Evolutionary conservation across 176 grass and related monocot genomes (phyloP), one percentile per base, ranked within the genome.

Genomic region (Microstegium vimineum): DNA sequence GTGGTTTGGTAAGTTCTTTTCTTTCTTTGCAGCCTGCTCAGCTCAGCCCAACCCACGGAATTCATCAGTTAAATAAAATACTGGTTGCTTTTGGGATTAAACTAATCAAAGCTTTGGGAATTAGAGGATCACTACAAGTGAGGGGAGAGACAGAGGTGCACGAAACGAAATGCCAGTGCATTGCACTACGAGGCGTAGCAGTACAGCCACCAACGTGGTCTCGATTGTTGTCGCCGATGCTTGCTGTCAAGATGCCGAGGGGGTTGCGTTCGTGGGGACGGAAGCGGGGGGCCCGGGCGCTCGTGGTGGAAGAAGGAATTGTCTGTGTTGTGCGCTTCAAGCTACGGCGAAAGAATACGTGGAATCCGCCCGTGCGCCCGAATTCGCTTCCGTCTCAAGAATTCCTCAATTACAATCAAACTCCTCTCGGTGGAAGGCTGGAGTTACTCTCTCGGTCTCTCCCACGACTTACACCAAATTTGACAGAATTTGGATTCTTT

Each of bases 301-400:
- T 9, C 49, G 57, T 83, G 54, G 62, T 56, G 63, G 64, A 54
- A 72, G 1, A 31, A 65, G 66, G 80, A 71, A 81, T 85, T 81
- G 77, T 77, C 71, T 77, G 30, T 54, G 51, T n/a, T 83, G 61
- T 69, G 88, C 46, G 88, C 66, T 82, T 89, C 65, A 82, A 90
- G 88, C 83, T 82, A 78, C 78, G 71, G 63, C 82, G 45, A 77
- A n/a, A 27, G 49, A 33, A 34, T 54, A 51, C 56, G 64, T 81
- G 83, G 78, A 82, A 61, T 82, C 68, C 73, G 43, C n/a, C n/a
- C 40, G 77, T 76, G 71, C 77, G 71, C 59, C 6, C 4, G n/a
- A 59, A 36, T 47, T 83, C 45, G 68, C 78, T 84, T 79, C 28
- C 68, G 47, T 79, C 35, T 47, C 43, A 80, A 40, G 16, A 33